Evolutionary conservation across 2,329 filamentous ascomycete species (phyloP).

Genomic region (Botrytis aclada): DNA sequence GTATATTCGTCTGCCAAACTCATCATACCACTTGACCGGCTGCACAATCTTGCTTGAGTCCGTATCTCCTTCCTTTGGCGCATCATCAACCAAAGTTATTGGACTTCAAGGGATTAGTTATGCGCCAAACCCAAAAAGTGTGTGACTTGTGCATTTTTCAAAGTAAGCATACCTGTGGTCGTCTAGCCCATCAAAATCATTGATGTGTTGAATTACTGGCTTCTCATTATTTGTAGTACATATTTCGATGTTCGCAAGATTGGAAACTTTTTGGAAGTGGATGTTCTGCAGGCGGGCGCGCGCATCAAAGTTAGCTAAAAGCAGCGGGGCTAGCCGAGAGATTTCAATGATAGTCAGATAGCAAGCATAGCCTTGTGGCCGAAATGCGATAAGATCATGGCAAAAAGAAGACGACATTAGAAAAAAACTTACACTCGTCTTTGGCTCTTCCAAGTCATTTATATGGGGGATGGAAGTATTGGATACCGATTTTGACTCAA

Average conservation of each 20-base stretch:
- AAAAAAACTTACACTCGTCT: neutral
- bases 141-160: neutral
- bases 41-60: constrained; percentile 11
- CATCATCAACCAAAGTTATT: constrained; percentile 5
- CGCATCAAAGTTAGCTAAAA: constrained; percentile 11
- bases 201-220: neutral
- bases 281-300: constrained; percentile 12
- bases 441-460: neutral
- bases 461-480: neutral
- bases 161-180: constrained; percentile 2
- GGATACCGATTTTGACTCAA: neutral
- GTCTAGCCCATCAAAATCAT: constrained; percentile 9
- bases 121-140: neutral
- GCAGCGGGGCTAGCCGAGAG: constrained; percentile 14
- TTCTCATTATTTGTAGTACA: neutral
- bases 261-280: constrained; percentile 17
- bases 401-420: neutral
- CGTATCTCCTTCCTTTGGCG: constrained; percentile 4
- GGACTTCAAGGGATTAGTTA: constrained; percentile 6
- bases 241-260: neutral
- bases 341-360: neutral
- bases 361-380: neutral
- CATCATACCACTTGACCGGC: constrained; percentile 12
- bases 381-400: neutral
- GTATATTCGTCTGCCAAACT: neutral